Evolutionary conservation across 352 stramenopile species (phyloP).

Genomic region (Phytophthora boehmeriae): DNA sequence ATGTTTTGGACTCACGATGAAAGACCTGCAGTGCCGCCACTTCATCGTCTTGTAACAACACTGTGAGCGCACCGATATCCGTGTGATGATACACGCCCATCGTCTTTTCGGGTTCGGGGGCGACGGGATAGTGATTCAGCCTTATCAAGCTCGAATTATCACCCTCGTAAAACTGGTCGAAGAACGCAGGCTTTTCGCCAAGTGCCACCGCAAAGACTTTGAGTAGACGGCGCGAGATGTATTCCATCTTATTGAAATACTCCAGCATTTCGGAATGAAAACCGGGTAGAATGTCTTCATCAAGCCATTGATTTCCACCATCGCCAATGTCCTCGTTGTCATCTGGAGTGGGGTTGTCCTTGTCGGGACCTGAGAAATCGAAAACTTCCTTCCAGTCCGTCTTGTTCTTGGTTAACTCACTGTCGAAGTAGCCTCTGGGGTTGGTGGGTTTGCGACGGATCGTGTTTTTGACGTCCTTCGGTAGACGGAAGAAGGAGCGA

Average conservation of each 20-base stretch:
- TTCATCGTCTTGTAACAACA: slow-evolving; percentile 57
- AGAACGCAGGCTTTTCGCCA: slow-evolving; percentile 46
- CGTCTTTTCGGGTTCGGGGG: slow-evolving; percentile 40
- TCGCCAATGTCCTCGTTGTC: slow-evolving; percentile 76
- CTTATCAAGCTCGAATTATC: slow-evolving; percentile 87
- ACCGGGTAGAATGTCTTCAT: slow-evolving; percentile 40
- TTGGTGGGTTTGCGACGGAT: slow-evolving; percentile 79
- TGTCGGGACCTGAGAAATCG: slow-evolving; percentile 58
- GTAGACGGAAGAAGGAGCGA: slow-evolving; percentile 84
- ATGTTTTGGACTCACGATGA: slow-evolving; percentile 45
- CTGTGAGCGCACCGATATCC: slow-evolving; percentile 48
- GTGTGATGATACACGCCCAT: slow-evolving; percentile 68
- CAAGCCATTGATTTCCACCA: slow-evolving; percentile 87
- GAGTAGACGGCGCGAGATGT: slow-evolving; percentile 56
- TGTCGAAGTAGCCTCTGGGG: slow-evolving; percentile 91
- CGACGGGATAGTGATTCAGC: slow-evolving; percentile 91
- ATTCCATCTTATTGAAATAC: slow-evolving; percentile 57
- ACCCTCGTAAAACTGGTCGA: slow-evolving; percentile 58
- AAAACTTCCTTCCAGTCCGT: slow-evolving; percentile 93
- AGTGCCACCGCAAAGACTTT: slow-evolving; percentile 61
- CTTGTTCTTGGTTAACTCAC: slow-evolving; percentile 94
- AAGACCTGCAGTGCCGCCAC: slow-evolving; percentile 55
- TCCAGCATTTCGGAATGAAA: slow-evolving; percentile 56
- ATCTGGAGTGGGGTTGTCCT: slow-evolving; percentile 44
- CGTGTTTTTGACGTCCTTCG: slow-evolving; percentile 52